Base-by-base conservation (phyloP, 306 rosid species). In the Fragaria ananassa region DNA sequence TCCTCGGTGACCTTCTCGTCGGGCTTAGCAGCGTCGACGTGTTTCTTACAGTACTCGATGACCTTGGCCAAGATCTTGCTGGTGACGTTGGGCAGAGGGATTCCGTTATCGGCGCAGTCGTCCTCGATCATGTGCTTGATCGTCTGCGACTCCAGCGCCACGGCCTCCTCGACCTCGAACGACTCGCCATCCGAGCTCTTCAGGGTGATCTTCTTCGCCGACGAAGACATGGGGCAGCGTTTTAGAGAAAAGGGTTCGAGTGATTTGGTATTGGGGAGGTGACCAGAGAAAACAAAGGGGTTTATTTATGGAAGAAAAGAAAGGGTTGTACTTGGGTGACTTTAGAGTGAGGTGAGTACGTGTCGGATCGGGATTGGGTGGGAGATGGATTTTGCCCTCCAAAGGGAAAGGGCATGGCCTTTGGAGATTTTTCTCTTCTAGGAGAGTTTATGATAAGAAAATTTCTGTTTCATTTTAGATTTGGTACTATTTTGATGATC, bases 1-100 rank as follows among this genome's bases (percentile, higher is more conserved):
- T 87, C 92, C 0, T 88, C 93, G 51, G 89, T 51, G 27, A 82
- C 53, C 13, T 78, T 85, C n/a, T 89, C 93, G 0, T 87, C 92
- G 31, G 88, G 21, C 50, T 4, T 31, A 14, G 81, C 21, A 0
- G 88, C 83, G 5, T 84, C 93, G 4, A 88, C 89, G 76, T 93
- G 98, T 68, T 85, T 88, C 78, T 82, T 89, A 54, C 96, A 87
- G 83, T 91, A 93, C 71, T 93, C 92, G 85, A 93, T 87, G 1
- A 93, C 96, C 87, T 88, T 91, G 23, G 96, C 91, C 18, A 93
- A 62, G 87, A 91, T 89, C 84, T 86, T 88, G 81, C 97, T 85
- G 6, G 88, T 88, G 0, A 93, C 98, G 77, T 91, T 91, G 0
- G 96, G 96, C 0, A 93, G 74, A 72, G 98, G 98, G 63, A 91